These are phyloP conservation scores for Aspergillus taichungensis DNA, from an alignment of 495 filamentous ascomycete species.

Conservation along the genomic window DNA sequence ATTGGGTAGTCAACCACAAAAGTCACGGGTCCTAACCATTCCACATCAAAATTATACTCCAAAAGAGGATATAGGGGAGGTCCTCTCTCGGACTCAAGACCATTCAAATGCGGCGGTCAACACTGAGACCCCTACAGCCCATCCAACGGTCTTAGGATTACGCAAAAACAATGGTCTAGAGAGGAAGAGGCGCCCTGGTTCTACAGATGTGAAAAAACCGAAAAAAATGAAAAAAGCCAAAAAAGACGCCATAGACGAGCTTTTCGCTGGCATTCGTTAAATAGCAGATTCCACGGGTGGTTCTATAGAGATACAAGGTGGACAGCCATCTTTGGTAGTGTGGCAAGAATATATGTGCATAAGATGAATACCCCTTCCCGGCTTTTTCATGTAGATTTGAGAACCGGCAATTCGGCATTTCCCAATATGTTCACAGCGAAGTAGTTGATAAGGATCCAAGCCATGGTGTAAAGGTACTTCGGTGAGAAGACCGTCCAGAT, in stretches of 20 bases:
- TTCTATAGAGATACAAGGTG: not conserved
- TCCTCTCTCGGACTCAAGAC: slow-evolving; percentile 14
- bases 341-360: not conserved
- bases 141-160: not conserved
- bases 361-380: not conserved
- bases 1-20: slow-evolving; percentile 4
- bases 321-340: not conserved
- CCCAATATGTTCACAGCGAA: slow-evolving; percentile 47
- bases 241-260: slow-evolving; percentile 53
- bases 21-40: not conserved
- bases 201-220: not conserved
- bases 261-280: slow-evolving; percentile 37
- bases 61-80: slow-evolving; percentile 27
- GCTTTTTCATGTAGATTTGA: not conserved
- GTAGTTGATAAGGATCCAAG: slow-evolving; percentile 80
- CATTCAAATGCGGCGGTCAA: not conserved
- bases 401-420: not conserved
- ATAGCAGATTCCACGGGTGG: not conserved
- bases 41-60: not conserved
- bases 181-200: slow-evolving; percentile 1
- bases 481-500: slow-evolving; percentile 99
- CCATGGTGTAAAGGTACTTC: slow-evolving; percentile 87
- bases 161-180: slow-evolving; percentile 3
- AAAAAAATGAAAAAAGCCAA: slow-evolving; percentile 36
- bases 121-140: not conserved